Evolutionary conservation across 805 yeast species (phyloP), one percentile per base, ranked within the genome.

Genomic region (Candida xiaguanensis): DNA sequence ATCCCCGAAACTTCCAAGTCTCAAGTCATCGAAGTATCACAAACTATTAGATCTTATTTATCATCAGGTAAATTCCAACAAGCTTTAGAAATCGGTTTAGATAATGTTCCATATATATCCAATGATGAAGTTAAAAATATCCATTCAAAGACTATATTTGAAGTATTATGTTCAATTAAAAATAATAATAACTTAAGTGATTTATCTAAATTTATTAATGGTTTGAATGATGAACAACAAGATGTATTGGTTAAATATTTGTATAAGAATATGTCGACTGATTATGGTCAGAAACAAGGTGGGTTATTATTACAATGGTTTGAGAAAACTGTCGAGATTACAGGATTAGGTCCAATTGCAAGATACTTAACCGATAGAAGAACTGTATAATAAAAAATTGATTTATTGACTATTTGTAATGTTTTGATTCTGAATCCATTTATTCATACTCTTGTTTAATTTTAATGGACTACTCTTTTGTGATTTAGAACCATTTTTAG

Each of bases 301-400:
- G 95, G 95, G 34, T 72, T 82, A 34, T 61, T 93, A 50, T 75
- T 93, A 51, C 78, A 83, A 23, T 93, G 99, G 99, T 87, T 83
- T 57, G 97, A 91, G 50, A 89, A 88, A 63, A 77, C 91, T 14
- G 81, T 87, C 26, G 95, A 84, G 45, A 66, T 77, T 15, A 78
- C 90, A 12, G 98, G 98, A 14, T 81, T 84, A 56, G 96, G 95
- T 9, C 85, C 95, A 31, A 82, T 93, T 50, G 85, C 85, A 36
- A 79, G 96, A 51, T 89, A 80, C 61, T 72, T 89, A 62, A 77
- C 88, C 31, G 98, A 91, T 63, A 78, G 95, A 66, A 76, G 93
- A 58, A 77, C 87, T 4, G 82, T 87, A 24, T 86, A 40, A 26
- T 9, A 3, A 26, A 20, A 8, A 17, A 37, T 14, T 19, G 23